Conservation (phyloP, 2,329 filamentous ascomycete species). For the Nemania abortiva region DNA sequence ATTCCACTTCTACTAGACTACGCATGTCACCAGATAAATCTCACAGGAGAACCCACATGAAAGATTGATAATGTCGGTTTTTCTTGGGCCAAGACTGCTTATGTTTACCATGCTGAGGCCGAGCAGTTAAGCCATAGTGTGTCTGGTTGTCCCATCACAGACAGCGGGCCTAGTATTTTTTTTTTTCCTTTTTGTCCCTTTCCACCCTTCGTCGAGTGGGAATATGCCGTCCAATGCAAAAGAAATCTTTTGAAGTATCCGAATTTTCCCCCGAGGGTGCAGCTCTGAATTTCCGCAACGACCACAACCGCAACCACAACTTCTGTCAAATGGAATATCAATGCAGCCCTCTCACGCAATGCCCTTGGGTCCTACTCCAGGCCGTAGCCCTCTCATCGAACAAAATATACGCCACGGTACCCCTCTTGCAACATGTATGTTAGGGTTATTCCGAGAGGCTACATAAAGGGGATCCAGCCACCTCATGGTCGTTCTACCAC, state of each 20-base stretch:
- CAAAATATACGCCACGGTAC: constrained; percentile 51
- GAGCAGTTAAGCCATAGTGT: constrained; percentile 44
- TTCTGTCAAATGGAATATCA: constrained; percentile 42
- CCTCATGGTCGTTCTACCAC: constrained; percentile 51
- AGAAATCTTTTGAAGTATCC: constrained; percentile 54
- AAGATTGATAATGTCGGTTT: constrained; percentile 44
- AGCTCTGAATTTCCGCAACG: constrained; percentile 44
- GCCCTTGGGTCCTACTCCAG: constrained; percentile 40
- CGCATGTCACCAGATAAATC: constrained; percentile 22
- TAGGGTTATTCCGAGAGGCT: constrained; percentile 48
- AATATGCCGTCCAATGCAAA: constrained; percentile 49
- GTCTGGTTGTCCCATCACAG: constrained; percentile 45
- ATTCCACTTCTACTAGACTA: constrained; percentile 10
- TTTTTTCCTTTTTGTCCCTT: constrained; percentile 38
- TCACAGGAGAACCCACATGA: constrained; percentile 19
- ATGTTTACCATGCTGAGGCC: constrained; percentile 44
- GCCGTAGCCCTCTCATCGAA: constrained; percentile 46
- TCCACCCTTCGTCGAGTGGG: constrained; percentile 31
- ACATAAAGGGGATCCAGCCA: constrained; percentile 49
- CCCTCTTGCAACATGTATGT: constrained; percentile 47
- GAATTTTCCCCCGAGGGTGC: constrained; percentile 48
- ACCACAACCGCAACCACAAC: constrained; percentile 21
- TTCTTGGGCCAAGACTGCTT: constrained; percentile 45
- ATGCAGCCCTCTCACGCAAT: constrained; percentile 44
- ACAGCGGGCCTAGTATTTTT: constrained; percentile 46